A percentile compares a stretch with the other conserved stretches of the same genome.
These are phyloP conservation scores for Linderniella brevidens DNA, from an alignment of 257 asterid genomes.

Conservation along the genomic window DNA sequence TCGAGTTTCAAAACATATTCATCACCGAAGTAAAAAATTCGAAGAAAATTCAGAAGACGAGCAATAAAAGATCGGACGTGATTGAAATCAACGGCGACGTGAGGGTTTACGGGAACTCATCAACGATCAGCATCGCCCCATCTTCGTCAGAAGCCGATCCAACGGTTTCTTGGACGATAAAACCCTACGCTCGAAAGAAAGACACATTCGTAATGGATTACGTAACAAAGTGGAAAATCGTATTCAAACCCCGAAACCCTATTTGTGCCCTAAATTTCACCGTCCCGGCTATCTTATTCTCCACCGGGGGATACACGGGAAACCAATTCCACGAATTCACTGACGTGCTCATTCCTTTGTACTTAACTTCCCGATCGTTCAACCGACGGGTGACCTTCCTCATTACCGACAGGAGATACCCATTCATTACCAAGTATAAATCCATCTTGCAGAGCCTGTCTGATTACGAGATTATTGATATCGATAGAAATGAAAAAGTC, in stretches of 20 bases:
- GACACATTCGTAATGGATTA: conserved; percentile 18
- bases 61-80: conserved; percentile 21
- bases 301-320: conserved; percentile 28
- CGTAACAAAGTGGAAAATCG: conserved; percentile 14
- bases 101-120: conserved; percentile 21
- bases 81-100: conserved; percentile 28
- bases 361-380: conserved; percentile 24
- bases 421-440: conserved; percentile 21
- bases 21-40: background rate
- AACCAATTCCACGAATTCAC: conserved; percentile 50
- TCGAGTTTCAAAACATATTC: no score
- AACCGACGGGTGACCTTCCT: conserved; percentile 24
- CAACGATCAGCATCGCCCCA: conserved; percentile 15
- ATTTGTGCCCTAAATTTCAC: no score
- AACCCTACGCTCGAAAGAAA: conserved; percentile 32
- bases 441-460: conserved; percentile 20
- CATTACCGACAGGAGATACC: conserved; percentile 10
- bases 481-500: conserved; percentile 19
- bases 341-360: conserved; percentile 43
- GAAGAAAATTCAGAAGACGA: conserved; percentile 10
- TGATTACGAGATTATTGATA: conserved; percentile 19
- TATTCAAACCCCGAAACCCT: no score
- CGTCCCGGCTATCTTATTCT: conserved; percentile 39
- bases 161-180: conserved; percentile 12
- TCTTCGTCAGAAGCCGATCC: conserved; percentile 6